phyloP scores from a whole-genome alignment of 2,329 filamentous ascomycete species.

The Dactylellina leptospora region DNA sequence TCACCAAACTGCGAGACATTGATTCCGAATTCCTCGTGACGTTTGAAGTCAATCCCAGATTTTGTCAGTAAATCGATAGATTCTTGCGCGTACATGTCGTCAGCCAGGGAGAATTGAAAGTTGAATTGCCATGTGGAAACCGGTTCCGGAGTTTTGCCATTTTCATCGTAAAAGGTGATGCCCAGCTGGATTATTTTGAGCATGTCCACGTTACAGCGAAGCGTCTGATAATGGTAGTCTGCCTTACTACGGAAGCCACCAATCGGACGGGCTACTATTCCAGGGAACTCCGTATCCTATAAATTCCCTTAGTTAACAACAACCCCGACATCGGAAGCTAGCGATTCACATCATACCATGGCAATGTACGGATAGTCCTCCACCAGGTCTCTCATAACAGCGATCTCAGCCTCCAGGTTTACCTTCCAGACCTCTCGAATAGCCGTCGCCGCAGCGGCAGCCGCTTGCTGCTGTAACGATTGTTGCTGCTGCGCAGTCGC shows the following conservation, averaged over 20 bases:
- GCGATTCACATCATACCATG: slow-evolving; percentile 74
- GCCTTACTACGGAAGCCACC: slow-evolving; percentile 93
- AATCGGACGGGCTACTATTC: slow-evolving; percentile 93
- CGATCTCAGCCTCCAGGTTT: slow-evolving; percentile 92
- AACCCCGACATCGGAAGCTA: slow-evolving; percentile 54
- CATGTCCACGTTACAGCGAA: slow-evolving; percentile 95
- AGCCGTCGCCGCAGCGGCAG: slow-evolving; percentile 61
- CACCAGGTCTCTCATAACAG: slow-evolving; percentile 79
- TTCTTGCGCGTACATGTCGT: slow-evolving; percentile 97
- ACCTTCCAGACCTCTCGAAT: slow-evolving; percentile 97
- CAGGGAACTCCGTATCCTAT: slow-evolving; percentile 98
- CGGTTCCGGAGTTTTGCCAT: slow-evolving; percentile 77
- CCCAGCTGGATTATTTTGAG: slow-evolving; percentile 98
- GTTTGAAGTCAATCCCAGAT: slow-evolving; percentile 89
- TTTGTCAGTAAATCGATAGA: slow-evolving; percentile 90
- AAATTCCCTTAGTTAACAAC: slow-evolving; percentile 4
- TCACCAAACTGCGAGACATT: slow-evolving; percentile 88
- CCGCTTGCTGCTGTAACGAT: slow-evolving; percentile 65
- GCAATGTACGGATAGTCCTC: slow-evolving; percentile 95
- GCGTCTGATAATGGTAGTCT: slow-evolving; percentile 97
- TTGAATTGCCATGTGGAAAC: slow-evolving; percentile 97
- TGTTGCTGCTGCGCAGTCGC: slow-evolving; percentile 44
- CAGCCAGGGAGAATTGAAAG: slow-evolving; percentile 91
- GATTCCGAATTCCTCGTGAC: slow-evolving; percentile 87
- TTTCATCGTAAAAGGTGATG: slow-evolving; percentile 88